phyloP scores from a whole-genome alignment of 768 basidiomycete species.

The Leccinum barrowsii region DNA sequence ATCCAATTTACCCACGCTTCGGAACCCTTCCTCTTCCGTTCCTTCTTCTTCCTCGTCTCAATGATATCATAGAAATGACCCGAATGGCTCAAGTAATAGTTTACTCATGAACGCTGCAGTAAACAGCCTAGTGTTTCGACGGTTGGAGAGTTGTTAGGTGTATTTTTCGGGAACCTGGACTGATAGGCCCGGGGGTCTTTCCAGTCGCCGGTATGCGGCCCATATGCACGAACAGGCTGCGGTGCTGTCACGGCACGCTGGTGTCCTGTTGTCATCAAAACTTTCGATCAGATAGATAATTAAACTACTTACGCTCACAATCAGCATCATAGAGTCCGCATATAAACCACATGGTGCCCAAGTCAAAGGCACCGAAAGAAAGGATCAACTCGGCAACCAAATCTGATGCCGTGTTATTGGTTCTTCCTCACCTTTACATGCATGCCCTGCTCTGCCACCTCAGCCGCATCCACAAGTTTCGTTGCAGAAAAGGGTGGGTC shows the following conservation, averaged over 20 bases:
- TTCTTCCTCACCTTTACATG: conserved; percentile 11
- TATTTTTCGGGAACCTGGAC: too few relatives aligned
- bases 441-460: conserved; percentile 6
- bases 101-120: too few relatives aligned
- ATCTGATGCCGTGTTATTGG: background rate
- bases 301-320: too few relatives aligned
- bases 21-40: background rate
- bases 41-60: background rate
- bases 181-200: too few relatives aligned
- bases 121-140: too few relatives aligned
- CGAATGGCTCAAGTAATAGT: too few relatives aligned
- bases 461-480: background rate
- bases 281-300: too few relatives aligned
- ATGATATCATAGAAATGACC: background rate
- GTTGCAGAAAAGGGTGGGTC: background rate
- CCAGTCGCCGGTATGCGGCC: too few relatives aligned
- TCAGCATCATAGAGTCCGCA: background rate
- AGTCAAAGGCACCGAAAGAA: background rate
- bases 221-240: too few relatives aligned
- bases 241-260: too few relatives aligned
- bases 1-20: background rate
- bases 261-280: too few relatives aligned
- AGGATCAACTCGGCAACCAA: background rate
- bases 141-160: too few relatives aligned
- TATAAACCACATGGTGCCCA: conserved; percentile 1